A percentile compares a stretch with the other conserved stretches of the same genome.
Evolutionary conservation across 78 protist genomes (phyloP).

Genomic region (Pigoraptor vietnamica): DNA sequence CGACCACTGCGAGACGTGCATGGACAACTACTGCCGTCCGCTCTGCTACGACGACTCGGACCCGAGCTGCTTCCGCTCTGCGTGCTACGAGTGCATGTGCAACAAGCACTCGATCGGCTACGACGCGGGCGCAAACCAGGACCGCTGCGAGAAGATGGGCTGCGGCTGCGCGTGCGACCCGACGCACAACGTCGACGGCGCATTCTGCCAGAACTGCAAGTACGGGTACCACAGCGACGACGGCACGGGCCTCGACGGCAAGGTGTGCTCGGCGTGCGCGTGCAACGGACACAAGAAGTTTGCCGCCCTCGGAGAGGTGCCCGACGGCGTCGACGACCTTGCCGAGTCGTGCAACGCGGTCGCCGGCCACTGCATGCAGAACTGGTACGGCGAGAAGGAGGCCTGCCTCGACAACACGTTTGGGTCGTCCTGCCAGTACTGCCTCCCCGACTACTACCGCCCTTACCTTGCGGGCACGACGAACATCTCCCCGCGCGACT

Average conservation of each 20-base stretch:
- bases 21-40: background rate
- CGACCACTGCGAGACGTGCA: conserved; percentile 1
- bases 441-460: conserved; percentile 1
- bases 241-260: background rate
- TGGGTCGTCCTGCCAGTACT: background rate
- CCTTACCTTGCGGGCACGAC: background rate
- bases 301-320: background rate
- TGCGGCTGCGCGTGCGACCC: conserved; percentile 4
- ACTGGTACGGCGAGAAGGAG: background rate
- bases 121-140: too few species aligned
- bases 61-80: background rate
- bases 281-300: conserved; percentile 5
- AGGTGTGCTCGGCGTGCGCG: background rate
- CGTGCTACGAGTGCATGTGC: background rate
- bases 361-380: background rate
- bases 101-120: background rate
- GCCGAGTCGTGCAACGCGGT: background rate
- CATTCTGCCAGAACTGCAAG: background rate
- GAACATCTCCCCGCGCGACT: background rate
- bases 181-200: background rate
- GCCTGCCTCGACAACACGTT: background rate
- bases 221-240: background rate
- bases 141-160: background rate
- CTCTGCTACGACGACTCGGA: background rate
- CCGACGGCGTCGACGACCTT: background rate